Evolutionary conservation across 768 basidiomycete genomes (phyloP).

Genomic region (Phallus indusiatus): DNA sequence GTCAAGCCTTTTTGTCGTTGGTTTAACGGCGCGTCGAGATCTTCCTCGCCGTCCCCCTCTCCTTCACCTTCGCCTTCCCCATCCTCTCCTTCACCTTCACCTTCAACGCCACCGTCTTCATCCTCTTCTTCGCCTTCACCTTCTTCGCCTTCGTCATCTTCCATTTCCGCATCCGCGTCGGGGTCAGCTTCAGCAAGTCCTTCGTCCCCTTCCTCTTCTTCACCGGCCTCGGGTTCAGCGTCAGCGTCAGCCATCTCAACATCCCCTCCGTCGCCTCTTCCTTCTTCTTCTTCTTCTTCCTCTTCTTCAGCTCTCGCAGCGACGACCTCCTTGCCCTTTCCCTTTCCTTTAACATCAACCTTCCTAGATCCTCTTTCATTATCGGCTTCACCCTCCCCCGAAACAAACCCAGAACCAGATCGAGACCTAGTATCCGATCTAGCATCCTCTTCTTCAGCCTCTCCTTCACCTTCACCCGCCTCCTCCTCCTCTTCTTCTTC

Average conservation of each 20-base stretch:
- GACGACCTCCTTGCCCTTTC: too few species aligned
- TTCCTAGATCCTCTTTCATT: background rate
- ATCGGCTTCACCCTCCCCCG: background rate
- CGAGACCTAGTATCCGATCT: background rate
- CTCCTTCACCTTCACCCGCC: constrained; percentile 17
- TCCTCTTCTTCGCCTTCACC: background rate
- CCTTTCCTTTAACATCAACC: too few species aligned
- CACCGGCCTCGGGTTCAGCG: background rate
- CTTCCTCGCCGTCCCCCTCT: constrained; percentile 12
- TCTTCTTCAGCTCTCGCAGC: background rate
- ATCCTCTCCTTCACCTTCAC: background rate
- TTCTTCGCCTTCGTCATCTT: background rate
- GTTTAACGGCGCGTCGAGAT: background rate
- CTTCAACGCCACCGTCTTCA: background rate
- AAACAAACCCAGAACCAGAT: background rate
- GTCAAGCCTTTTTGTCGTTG: background rate
- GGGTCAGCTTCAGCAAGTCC: background rate
- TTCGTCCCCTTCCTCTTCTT: background rate
- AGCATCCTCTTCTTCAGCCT: background rate
- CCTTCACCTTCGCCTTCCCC: constrained; percentile 6
- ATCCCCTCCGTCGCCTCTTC: constrained; percentile 7
- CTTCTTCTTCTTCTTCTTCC: constrained; percentile 22
- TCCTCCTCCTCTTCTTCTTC: constrained; percentile 16
- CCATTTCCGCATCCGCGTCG: background rate
- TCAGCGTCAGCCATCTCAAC: background rate